Evolutionary conservation across 2,329 filamentous ascomycete genomes (phyloP).

Genomic region (Sclerotinia nivalis): DNA sequence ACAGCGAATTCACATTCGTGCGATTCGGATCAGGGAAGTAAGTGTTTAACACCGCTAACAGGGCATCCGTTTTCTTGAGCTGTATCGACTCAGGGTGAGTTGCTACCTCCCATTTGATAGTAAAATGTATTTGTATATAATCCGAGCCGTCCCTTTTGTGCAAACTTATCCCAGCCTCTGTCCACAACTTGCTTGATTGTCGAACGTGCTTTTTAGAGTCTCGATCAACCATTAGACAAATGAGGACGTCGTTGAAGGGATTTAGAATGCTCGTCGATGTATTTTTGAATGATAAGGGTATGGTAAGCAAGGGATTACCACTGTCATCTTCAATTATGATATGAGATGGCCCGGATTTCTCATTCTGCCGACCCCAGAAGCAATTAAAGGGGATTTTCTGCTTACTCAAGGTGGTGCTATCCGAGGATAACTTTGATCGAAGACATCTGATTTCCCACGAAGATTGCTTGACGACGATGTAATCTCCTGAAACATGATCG

Average conservation of each 20-base stretch:
- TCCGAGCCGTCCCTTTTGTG: constrained; percentile 30
- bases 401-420: constrained; percentile 27
- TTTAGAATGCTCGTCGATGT: neutral
- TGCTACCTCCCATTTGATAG: constrained; percentile 39
- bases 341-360: constrained; percentile 23
- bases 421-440: constrained; percentile 24
- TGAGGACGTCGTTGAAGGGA: constrained; percentile 31
- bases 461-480: constrained; percentile 36
- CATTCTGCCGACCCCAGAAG: constrained; percentile 24
- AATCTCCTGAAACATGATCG: constrained; percentile 26
- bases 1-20: constrained; percentile 42
- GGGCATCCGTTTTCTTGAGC: constrained; percentile 26
- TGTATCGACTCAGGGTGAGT: constrained; percentile 31
- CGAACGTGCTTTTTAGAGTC: constrained; percentile 33
- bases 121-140: constrained; percentile 33
- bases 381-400: constrained; percentile 29
- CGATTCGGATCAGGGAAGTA: constrained; percentile 37
- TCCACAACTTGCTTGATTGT: constrained; percentile 36
- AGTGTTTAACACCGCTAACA: constrained; percentile 35
- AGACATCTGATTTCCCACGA: constrained; percentile 33
- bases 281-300: constrained; percentile 22
- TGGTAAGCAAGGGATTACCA: constrained; percentile 27
- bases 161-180: constrained; percentile 34
- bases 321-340: constrained; percentile 33
- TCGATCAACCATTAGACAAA: constrained; percentile 33